These are phyloP conservation scores for Macrocybe gigantea DNA, from an alignment of 768 basidiomycete genomes.

Conservation along the genomic window DNA sequence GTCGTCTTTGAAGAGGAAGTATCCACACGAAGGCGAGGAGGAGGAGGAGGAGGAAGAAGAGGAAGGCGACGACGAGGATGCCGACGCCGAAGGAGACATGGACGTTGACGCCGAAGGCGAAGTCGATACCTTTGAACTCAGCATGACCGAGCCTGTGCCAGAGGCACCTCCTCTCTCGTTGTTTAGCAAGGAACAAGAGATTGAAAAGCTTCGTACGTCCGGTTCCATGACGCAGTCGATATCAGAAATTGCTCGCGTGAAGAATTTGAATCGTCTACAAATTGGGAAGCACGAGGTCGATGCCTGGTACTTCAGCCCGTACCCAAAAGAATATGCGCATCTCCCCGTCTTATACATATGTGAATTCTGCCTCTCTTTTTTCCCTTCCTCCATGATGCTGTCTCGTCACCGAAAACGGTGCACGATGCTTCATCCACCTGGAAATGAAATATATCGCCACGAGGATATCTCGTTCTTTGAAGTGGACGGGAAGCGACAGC, in stretches of 20 bases:
- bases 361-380: constrained; percentile 96
- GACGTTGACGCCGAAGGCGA: constrained; percentile 74
- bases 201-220: constrained; percentile 95
- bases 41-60: constrained; percentile 60
- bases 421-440: constrained; percentile 89
- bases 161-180: constrained; percentile 48
- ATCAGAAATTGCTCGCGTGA: constrained; percentile 95
- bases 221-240: constrained; percentile 99
- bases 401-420: constrained; percentile 89
- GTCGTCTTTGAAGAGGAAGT: constrained; percentile 61
- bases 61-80: constrained; percentile 45
- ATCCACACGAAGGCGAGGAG: constrained; percentile 59
- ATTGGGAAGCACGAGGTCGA: constrained; percentile 97
- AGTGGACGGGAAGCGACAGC: constrained; percentile 93
- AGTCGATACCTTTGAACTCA: constrained; percentile 61
- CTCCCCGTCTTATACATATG: constrained; percentile 94
- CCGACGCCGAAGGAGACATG: constrained; percentile 67
- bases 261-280: constrained; percentile 94
- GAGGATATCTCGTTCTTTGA: constrained; percentile 98
- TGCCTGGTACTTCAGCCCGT: constrained; percentile 99
- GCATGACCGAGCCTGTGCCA: constrained; percentile 42
- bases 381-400: constrained; percentile 86
- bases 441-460: constrained; percentile 98
- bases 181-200: constrained; percentile 98
- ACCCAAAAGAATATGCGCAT: constrained; percentile 97